Evolutionary conservation across 805 yeast species (phyloP).

Genomic region (Candida sphagnicola): DNA sequence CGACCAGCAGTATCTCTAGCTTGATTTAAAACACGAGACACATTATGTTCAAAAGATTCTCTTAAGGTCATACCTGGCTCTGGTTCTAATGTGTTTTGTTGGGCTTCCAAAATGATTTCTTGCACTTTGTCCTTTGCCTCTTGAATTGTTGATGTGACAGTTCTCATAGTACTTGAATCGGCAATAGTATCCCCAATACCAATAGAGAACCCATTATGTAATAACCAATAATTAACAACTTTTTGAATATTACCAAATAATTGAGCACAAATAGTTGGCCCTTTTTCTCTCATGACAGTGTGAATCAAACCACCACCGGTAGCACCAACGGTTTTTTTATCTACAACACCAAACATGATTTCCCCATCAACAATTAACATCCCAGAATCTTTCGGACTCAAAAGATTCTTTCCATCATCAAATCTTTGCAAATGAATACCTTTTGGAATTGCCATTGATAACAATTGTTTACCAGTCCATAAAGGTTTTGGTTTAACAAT

Average conservation of each 20-base stretch:
- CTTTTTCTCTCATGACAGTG: constrained; percentile 96
- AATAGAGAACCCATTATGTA: constrained; percentile 95
- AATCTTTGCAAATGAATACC: constrained; percentile 94
- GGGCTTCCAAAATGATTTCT: constrained; percentile 89
- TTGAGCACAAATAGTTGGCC: constrained; percentile 83
- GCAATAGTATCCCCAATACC: constrained; percentile 99
- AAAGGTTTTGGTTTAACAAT: constrained; percentile 90
- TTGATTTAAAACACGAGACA: constrained; percentile 89
- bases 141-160: constrained; percentile 87
- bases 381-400: constrained; percentile 90
- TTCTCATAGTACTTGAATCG: constrained; percentile 92
- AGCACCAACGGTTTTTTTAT: constrained; percentile 97
- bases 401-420: constrained; percentile 80
- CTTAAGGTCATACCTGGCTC: constrained; percentile 99
- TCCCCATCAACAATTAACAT: constrained; percentile 96
- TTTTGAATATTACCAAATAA: constrained; percentile 91
- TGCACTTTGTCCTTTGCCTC: constrained; percentile 94
- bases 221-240: constrained; percentile 92
- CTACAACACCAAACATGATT: constrained; percentile 95
- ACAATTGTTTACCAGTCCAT: constrained; percentile 96
- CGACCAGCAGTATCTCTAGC: constrained; percentile 99
- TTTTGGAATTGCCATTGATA: constrained; percentile 89
- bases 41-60: constrained; percentile 97
- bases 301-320: constrained; percentile 98
- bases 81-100: constrained; percentile 79